These are phyloP conservation scores for Metschnikowia henanensis DNA, from an alignment of 805 yeast genomes.

Conservation along the genomic window DNA sequence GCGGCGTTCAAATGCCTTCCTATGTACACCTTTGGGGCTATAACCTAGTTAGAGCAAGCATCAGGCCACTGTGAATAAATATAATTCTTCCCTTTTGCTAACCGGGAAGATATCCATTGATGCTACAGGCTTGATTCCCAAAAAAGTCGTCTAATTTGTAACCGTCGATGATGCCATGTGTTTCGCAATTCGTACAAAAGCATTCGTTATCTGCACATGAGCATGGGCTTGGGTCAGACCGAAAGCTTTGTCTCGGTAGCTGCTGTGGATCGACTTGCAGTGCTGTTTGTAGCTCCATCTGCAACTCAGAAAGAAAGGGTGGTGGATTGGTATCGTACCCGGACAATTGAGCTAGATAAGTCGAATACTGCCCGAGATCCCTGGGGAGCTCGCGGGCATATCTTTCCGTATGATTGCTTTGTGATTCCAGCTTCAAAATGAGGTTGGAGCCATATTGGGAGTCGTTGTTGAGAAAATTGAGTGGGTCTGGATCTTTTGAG, in stretches of 20 bases:
- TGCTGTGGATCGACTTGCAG: constrained; percentile 2
- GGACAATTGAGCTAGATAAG: constrained; percentile 2
- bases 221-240: constrained; percentile 10
- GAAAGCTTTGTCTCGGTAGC: background rate
- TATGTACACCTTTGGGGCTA: background rate
- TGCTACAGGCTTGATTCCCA: constrained; percentile 2
- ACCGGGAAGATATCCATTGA: background rate
- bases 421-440: constrained; percentile 10
- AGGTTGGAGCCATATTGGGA: constrained; percentile 15
- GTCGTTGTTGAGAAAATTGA: constrained; percentile 13
- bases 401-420: background rate
- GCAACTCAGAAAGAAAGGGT: constrained; percentile 5
- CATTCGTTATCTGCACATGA: constrained; percentile 19
- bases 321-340: constrained; percentile 1
- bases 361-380: constrained; percentile 2
- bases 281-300: constrained; percentile 6
- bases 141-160: constrained; percentile 40
- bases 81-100: background rate
- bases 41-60: background rate
- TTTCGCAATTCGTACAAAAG: constrained; percentile 42
- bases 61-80: background rate
- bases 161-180: constrained; percentile 46
- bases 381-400: constrained; percentile 9
- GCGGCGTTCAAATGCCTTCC: no score
- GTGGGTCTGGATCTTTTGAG: constrained; percentile 7